Percentiles rank a stretch among this genome's conserved stretches.
These are phyloP conservation scores for Thelonectria rubi DNA, from an alignment of 2,329 filamentous ascomycete genomes.

Conservation along the genomic window DNA sequence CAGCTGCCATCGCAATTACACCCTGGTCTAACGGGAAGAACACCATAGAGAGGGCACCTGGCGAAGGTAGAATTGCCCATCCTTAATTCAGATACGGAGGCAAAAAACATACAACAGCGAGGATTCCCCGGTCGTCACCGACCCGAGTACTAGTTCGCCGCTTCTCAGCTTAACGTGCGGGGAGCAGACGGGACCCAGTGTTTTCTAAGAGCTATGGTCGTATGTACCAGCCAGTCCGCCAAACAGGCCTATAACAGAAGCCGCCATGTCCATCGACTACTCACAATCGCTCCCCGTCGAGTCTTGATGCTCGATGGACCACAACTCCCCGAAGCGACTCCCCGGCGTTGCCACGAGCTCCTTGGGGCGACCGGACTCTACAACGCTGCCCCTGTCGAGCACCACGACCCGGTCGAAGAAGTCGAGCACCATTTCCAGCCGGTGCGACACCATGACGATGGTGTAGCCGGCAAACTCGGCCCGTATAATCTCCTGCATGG, in stretches of 20 bases:
- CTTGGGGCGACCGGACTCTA: conserved; percentile 49
- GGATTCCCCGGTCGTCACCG: too few relatives aligned
- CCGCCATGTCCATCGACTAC: neutral
- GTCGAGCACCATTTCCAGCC: conserved; percentile 60
- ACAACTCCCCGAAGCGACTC: conserved; percentile 46
- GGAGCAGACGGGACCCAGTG: too few relatives aligned
- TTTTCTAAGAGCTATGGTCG: too few relatives aligned
- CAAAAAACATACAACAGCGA: too few relatives aligned
- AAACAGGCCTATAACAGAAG: neutral
- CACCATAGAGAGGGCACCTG: too few relatives aligned
- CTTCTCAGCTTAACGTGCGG: too few relatives aligned
- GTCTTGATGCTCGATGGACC: conserved; percentile 38
- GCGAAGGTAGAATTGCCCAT: too few relatives aligned
- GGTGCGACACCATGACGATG: conserved; percentile 60
- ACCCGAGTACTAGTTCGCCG: too few relatives aligned
- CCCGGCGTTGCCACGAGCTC: conserved; percentile 37
- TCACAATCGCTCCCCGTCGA: neutral
- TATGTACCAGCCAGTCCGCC: too few relatives aligned
- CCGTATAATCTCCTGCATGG: conserved; percentile 53
- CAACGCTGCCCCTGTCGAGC: conserved; percentile 57
- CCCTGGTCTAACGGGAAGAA: too few relatives aligned
- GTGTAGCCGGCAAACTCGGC: conserved; percentile 58
- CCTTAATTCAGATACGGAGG: too few relatives aligned
- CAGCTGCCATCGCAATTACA: too few relatives aligned
- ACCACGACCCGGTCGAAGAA: conserved; percentile 60